Evolutionary conservation across 345 rosid species (phyloP).

Genomic region (Gossypium anomalum): DNA sequence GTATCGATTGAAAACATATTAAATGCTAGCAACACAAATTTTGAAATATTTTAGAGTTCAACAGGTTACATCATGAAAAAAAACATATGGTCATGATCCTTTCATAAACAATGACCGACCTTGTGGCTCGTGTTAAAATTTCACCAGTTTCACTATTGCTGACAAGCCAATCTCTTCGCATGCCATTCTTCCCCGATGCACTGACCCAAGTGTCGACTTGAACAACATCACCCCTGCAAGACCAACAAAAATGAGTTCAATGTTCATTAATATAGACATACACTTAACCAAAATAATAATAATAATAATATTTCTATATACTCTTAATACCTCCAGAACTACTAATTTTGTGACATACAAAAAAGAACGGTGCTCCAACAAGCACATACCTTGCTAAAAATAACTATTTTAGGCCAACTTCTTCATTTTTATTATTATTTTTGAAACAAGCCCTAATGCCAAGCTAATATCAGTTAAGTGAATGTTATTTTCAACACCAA

Average conservation of each 20-base stretch:
- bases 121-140: conserved; percentile 79
- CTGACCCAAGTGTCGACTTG: conserved; percentile 87
- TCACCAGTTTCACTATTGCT: conserved; percentile 76
- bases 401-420: not conserved
- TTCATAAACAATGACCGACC: conserved; percentile 38
- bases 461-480: not conserved
- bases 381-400: not conserved
- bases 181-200: conserved; percentile 89
- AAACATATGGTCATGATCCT: not conserved
- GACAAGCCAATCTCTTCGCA: conserved; percentile 95
- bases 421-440: not conserved
- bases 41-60: not conserved
- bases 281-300: too few species aligned
- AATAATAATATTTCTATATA: not conserved
- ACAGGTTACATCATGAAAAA: not conserved
- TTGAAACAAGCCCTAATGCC: not conserved
- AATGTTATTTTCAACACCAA: not conserved
- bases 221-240: conserved; percentile 87
- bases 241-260: not conserved
- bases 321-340: not conserved
- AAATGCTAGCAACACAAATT: not conserved
- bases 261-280: not conserved
- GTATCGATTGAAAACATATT: not conserved
- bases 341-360: not conserved
- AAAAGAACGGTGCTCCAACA: not conserved